These are phyloP conservation scores for Suillus discolor DNA, from an alignment of 768 basidiomycete species.

Conservation along the genomic window DNA sequence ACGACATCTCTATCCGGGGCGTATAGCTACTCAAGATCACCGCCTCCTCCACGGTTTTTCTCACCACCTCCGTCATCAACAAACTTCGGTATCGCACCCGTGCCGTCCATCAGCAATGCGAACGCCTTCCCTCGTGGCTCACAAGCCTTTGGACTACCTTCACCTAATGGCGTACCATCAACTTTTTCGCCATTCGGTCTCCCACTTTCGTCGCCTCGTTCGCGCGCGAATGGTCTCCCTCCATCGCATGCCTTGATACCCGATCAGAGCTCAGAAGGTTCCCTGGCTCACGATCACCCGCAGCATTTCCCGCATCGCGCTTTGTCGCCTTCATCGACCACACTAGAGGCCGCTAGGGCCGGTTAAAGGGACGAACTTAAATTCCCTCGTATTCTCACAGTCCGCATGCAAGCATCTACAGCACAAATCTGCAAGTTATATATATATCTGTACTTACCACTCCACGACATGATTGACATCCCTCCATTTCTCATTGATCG, in stretches of 20 bases:
- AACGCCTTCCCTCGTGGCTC: slow-evolving; percentile 31
- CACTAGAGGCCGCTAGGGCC: slow-evolving; percentile 42
- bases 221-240: slow-evolving; percentile 28
- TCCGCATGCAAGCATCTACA: slow-evolving; percentile 42
- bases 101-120: slow-evolving; percentile 27
- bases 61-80: slow-evolving; percentile 34
- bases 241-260: slow-evolving; percentile 38
- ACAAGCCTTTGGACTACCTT: slow-evolving; percentile 34
- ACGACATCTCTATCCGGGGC: slow-evolving; percentile 29
- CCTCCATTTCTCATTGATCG: slow-evolving; percentile 30
- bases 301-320: slow-evolving; percentile 42
- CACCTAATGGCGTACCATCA: slow-evolving; percentile 22
- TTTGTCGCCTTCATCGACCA: slow-evolving; percentile 40
- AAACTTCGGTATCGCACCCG: slow-evolving; percentile 29
- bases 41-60: slow-evolving; percentile 36
- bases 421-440: slow-evolving; percentile 42
- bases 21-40: slow-evolving; percentile 34
- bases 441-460: slow-evolving; percentile 43
- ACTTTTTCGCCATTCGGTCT: slow-evolving; percentile 35
- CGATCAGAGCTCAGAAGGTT: slow-evolving; percentile 36
- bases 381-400: slow-evolving; percentile 38
- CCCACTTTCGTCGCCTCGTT: slow-evolving; percentile 33
- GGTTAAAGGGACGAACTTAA: slow-evolving; percentile 42
- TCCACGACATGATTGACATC: slow-evolving; percentile 37
- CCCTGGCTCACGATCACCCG: slow-evolving; percentile 35